These are phyloP conservation scores for Ananas comosus DNA, from an alignment of 176 grass and related monocot genomes.

Conservation along the genomic window DNA sequence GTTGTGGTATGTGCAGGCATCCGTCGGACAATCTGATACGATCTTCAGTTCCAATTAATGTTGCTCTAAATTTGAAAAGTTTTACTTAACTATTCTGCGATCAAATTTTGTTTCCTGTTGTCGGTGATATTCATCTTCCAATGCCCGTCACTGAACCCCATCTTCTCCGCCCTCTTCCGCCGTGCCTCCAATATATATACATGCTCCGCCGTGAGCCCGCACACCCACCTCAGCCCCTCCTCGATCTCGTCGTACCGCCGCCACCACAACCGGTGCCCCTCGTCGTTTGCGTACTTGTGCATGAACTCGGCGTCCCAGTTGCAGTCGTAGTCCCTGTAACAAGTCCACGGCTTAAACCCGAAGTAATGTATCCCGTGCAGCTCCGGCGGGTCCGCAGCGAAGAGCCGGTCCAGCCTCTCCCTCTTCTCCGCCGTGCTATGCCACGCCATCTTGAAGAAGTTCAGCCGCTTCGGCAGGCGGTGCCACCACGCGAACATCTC, in stretches of 20 bases:
- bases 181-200: conserved; percentile 51
- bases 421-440: conserved; percentile 55
- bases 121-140: conserved; percentile 82
- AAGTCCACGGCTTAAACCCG: conserved; percentile 80
- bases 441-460: conserved; percentile 97
- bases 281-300: conserved; percentile 72
- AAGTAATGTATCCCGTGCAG: conserved; percentile 81
- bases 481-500: conserved; percentile 99
- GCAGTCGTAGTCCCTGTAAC: conserved; percentile 90
- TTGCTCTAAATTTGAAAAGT: neutral
- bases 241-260: conserved; percentile 69
- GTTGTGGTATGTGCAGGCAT: too few relatives aligned
- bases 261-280: conserved; percentile 68
- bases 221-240: conserved; percentile 40
- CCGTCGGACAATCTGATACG: too few relatives aligned
- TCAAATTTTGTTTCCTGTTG: conserved; percentile 22
- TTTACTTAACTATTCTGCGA: neutral
- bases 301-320: conserved; percentile 72
- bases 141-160: conserved; percentile 41
- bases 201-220: conserved; percentile 45
- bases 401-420: conserved; percentile 57
- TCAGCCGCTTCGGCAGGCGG: conserved; percentile 65
- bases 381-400: conserved; percentile 52
- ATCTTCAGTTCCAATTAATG: too few relatives aligned
- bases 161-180: conserved; percentile 45